Percentiles rank a stretch among this genome's conserved stretches.
These are phyloP conservation scores for Cyclotella choctawhatcheeana DNA, from an alignment of 108 stramenopile genomes.

Conservation along the genomic window DNA sequence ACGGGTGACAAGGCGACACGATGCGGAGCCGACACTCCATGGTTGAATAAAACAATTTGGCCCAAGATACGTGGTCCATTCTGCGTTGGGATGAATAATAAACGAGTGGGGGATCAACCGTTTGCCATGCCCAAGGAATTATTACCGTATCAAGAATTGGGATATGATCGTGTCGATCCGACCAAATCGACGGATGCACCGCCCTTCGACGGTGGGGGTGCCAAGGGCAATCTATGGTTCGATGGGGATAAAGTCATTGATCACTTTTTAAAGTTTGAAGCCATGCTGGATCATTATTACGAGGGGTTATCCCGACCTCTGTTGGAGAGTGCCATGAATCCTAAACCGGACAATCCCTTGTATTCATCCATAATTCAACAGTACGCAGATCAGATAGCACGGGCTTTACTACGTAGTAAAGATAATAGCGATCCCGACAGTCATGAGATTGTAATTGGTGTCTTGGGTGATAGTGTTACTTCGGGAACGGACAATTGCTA, in stretches of 20 bases:
- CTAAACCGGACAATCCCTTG: neutral
- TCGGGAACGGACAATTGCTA: constrained; percentile 16
- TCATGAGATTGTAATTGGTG: constrained; percentile 5
- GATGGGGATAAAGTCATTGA: constrained; percentile 9
- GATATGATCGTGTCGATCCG: constrained; percentile 17
- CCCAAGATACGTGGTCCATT: constrained; percentile 22
- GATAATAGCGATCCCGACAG: neutral
- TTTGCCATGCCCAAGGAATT: constrained; percentile 16
- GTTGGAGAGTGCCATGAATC: constrained; percentile 1
- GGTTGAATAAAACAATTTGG: constrained; percentile 23
- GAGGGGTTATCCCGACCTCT: constrained; percentile 5
- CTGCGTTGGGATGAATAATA: neutral
- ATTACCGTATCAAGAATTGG: constrained; percentile 14
- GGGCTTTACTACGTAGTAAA: constrained; percentile 3
- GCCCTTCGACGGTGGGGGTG: constrained; percentile 16
- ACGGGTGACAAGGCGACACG: constrained; percentile 2
- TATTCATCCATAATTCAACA: constrained; percentile 12
- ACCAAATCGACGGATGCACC: constrained; percentile 8
- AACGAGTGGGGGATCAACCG: neutral
- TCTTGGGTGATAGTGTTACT: constrained; percentile 7
- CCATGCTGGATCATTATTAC: constrained; percentile 24
- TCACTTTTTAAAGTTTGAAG: constrained; percentile 17
- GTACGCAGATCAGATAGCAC: constrained; percentile 12
- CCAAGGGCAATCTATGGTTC: constrained; percentile 1
- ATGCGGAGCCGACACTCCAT: constrained; percentile 10